Evolutionary conservation across 257 asterid genomes (phyloP), one percentile per base, ranked within the genome.

Genomic region (Datura wrightii): DNA sequence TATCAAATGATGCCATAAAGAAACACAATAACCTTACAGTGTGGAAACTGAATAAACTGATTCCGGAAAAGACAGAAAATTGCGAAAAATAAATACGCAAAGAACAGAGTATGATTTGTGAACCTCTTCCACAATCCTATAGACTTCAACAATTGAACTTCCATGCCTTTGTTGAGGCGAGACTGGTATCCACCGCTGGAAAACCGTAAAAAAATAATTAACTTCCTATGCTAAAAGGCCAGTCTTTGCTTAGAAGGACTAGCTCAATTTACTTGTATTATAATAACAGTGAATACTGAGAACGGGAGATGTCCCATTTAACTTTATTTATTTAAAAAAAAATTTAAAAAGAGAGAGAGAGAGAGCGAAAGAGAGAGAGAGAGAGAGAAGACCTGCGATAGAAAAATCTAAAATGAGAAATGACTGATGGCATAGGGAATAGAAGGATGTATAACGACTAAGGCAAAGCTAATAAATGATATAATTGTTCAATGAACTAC

Each of bases 91-190:
- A 89, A 15, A 24, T 54, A 83, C 82, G 79, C 37, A 42, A 34
- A 19, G n/a, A 80, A 79, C 37, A 79, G 70, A 83, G 66, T 24
- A 67, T 39, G 80, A 52, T 31, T 85, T 78, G 24, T 84, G 8
- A 83, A 96, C 99, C 99, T 96, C 98, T 85, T 96, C 99, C 84
- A 96, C 98, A 90, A 96, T 96, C 91, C 99, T 89, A 95, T 90
- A 96, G 87, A 96, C 99, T 92, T 96, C 99, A 87, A 96, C 97
- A 16, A 96, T 92, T 78, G 98, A 94, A 89, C 94, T 93, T 85
- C 99, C 99, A 84, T 96, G 98, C 90, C 94, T 94, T 89, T 90
- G 99, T 87, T 94, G 99, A 85, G 97, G 90, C n/a, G 99, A 94
- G 79, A 96, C 92, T 4, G 97, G 89, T 66, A 83, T 87, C 99